Percentiles rank a stretch among this genome's conserved stretches.
Conservation (phyloP, 768 basidiomycete genomes). For the Serendipita sp. region DNA sequence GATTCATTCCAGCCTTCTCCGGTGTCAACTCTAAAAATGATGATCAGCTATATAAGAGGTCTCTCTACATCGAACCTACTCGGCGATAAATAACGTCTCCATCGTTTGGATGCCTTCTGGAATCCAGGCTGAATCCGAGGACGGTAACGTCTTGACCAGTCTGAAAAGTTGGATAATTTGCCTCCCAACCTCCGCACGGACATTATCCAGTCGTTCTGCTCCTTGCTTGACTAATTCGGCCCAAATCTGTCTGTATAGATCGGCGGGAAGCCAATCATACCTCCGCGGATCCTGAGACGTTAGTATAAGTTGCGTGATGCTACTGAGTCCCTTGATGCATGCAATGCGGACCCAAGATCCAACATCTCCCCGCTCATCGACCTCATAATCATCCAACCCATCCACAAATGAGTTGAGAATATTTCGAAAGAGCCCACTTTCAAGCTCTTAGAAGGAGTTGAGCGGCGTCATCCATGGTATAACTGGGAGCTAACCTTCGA, state of each 20-base stretch:
- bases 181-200: conserved; percentile 64
- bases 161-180: conserved; percentile 38
- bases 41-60: neutral
- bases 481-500: conserved; percentile 6
- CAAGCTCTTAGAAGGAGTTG: conserved; percentile 28
- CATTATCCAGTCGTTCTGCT: conserved; percentile 80
- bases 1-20: conserved; percentile 51
- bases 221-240: conserved; percentile 73
- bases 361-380: conserved; percentile 90
- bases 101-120: conserved; percentile 35
- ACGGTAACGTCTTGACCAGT: conserved; percentile 27
- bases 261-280: conserved; percentile 44
- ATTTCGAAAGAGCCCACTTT: conserved; percentile 28
- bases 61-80: no score
- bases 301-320: conserved; percentile 38
- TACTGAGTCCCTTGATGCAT: conserved; percentile 50
- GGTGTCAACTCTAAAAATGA: conserved; percentile 21
- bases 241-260: conserved; percentile 40
- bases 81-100: conserved; percentile 33
- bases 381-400: conserved; percentile 82
- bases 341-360: conserved; percentile 88
- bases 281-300: conserved; percentile 21
- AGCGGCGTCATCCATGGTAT: conserved; percentile 9
- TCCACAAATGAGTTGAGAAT: conserved; percentile 37
- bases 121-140: conserved; percentile 31